phyloP scores from a whole-genome alignment of 331 rosid genomes.

The Acacia pycnantha region DNA sequence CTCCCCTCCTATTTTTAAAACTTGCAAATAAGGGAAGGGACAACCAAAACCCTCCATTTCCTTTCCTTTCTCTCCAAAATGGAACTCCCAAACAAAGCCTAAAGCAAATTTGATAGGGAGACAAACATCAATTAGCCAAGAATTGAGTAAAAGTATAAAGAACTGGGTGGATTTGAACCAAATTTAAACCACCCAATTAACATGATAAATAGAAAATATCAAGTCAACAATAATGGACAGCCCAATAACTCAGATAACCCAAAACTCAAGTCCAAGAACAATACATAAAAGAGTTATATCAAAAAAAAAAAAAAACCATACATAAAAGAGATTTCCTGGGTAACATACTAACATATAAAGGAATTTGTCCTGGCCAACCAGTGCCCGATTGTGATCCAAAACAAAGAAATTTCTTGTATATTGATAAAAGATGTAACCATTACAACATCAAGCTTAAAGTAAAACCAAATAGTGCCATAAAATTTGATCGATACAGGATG shows the following conservation, averaged over 20 bases:
- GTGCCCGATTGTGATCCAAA: background rate
- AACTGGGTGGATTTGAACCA: background rate
- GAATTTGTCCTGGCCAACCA: background rate
- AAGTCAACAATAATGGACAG: too few species aligned
- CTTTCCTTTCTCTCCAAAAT: too few species aligned
- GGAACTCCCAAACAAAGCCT: too few species aligned
- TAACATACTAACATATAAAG: too few species aligned
- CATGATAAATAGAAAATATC: background rate
- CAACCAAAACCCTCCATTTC: too few species aligned
- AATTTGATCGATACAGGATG: conserved; percentile 27
- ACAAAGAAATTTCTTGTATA: conserved; percentile 28
- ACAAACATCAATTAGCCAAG: background rate
- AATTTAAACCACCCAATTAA: background rate
- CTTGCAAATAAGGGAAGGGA: too few species aligned
- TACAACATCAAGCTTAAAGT: conserved; percentile 36
- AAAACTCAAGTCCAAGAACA: background rate
- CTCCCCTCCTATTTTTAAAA: too few species aligned
- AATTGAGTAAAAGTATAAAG: background rate
- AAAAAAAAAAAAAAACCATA: too few species aligned
- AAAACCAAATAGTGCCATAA: conserved; percentile 34
- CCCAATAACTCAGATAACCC: too few species aligned
- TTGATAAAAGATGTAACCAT: conserved; percentile 29
- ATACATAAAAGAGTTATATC: too few species aligned
- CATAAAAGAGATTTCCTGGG: background rate
- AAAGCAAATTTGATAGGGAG: too few species aligned